phyloP scores from a whole-genome alignment of 2,329 filamentous ascomycete species.

The Trichoderma harzianum region DNA sequence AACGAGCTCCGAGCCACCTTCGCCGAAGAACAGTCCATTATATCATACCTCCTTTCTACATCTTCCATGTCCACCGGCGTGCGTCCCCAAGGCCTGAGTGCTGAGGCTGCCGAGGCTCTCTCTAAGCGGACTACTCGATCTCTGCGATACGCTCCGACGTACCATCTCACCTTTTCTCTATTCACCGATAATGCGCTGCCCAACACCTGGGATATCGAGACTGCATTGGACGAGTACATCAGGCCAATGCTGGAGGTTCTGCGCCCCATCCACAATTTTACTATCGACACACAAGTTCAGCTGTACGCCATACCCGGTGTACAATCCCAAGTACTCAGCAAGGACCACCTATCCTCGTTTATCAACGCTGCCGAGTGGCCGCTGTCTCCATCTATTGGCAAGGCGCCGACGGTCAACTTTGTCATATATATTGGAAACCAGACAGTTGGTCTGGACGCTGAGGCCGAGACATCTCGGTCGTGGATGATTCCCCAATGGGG shows the following conservation, averaged over 20 bases:
- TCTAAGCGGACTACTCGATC: constrained; percentile 75
- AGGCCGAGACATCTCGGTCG: constrained; percentile 53
- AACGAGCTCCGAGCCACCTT: constrained; percentile 75
- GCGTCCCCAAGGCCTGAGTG: constrained; percentile 44
- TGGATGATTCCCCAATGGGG: constrained; percentile 99
- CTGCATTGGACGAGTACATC: constrained; percentile 76
- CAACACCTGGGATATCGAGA: constrained; percentile 87
- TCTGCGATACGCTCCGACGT: constrained; percentile 87
- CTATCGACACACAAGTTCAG: constrained; percentile 93
- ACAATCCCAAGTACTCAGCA: constrained; percentile 63
- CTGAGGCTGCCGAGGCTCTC: constrained; percentile 53
- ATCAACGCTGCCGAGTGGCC: constrained; percentile 99
- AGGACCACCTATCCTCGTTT: constrained; percentile 87
- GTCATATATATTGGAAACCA: constrained; percentile 83
- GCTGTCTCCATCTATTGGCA: constrained; percentile 86
- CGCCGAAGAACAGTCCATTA: constrained; percentile 81
- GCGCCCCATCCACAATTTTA: constrained; percentile 86
- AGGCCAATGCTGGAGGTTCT: constrained; percentile 76
- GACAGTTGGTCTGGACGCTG: constrained; percentile 56
- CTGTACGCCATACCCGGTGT: constrained; percentile 76
- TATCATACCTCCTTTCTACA: constrained; percentile 68
- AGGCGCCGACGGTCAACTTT: constrained; percentile 93
- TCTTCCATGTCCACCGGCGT: constrained; percentile 50
- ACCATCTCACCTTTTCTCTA: constrained; percentile 92
- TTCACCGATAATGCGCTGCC: constrained; percentile 78